These are phyloP conservation scores for Triticum aestivum DNA, from an alignment of 176 grass and related monocot genomes.

Conservation along the genomic window DNA sequence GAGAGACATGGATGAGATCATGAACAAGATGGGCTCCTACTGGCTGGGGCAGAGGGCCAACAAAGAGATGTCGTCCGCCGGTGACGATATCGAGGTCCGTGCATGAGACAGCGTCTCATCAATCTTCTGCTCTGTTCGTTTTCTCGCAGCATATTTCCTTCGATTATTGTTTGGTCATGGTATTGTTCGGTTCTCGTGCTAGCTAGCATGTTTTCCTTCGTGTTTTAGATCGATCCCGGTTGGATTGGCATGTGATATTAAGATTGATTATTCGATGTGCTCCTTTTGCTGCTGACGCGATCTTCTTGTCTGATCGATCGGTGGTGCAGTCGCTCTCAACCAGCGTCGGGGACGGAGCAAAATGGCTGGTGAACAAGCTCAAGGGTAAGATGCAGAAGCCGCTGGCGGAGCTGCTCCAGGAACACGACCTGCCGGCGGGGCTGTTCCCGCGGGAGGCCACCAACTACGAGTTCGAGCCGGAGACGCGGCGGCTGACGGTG, in stretches of 20 bases:
- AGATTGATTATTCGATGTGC: background rate
- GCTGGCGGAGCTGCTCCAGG: conserved; percentile 69
- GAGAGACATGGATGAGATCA: conserved; percentile 69
- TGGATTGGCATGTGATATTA: background rate
- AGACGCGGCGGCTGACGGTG: conserved; percentile 76
- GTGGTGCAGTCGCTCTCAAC: conserved; percentile 71
- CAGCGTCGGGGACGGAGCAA: conserved; percentile 70
- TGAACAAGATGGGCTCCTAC: conserved; percentile 79
- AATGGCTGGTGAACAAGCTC: conserved; percentile 95
- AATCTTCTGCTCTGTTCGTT: background rate
- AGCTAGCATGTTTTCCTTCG: background rate
- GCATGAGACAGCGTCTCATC: background rate
- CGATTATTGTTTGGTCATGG: background rate
- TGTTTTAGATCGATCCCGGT: background rate
- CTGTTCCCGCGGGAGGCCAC: conserved; percentile 83
- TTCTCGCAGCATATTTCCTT: background rate
- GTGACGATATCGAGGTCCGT: conserved; percentile 68
- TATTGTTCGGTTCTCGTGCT: background rate
- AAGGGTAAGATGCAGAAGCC: conserved; percentile 99
- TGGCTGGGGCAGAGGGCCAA: conserved; percentile 62
- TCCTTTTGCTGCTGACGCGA: background rate
- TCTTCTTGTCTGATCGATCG: background rate
- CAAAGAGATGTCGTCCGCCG: conserved; percentile 77
- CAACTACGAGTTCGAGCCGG: conserved; percentile 78
- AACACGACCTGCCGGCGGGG: conserved; percentile 70